A percentile compares a stretch with the other conserved stretches of the same genome.
These are phyloP conservation scores for Alternaria tenuissima DNA, from an alignment of 2,329 filamentous ascomycete species.

Conservation along the genomic window DNA sequence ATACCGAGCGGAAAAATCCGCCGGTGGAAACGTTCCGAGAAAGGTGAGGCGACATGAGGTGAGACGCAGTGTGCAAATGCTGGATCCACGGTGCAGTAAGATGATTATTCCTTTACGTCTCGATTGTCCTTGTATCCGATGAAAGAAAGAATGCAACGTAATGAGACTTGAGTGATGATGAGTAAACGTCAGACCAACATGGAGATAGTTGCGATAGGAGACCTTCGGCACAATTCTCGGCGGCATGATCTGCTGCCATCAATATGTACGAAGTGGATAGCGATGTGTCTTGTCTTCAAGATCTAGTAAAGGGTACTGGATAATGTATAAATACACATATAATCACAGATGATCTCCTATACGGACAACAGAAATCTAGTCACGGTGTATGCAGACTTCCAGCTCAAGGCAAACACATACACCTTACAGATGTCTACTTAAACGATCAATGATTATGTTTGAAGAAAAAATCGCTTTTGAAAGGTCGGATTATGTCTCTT, in stretches of 20 bases:
- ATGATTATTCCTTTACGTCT: not conserved
- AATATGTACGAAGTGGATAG: not conserved
- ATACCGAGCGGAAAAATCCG: not conserved
- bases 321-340: not conserved
- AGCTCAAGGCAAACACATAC: not conserved
- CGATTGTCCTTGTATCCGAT: not conserved
- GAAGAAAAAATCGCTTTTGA: not conserved
- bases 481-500: not conserved
- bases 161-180: not conserved
- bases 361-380: not conserved
- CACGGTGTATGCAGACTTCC: not conserved
- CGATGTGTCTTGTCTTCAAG: not conserved
- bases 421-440: not conserved
- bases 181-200: not conserved
- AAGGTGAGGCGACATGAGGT: not conserved
- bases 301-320: not conserved
- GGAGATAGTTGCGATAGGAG: not conserved
- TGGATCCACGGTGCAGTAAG: not conserved
- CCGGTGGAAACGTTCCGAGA: not conserved
- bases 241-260: not conserved
- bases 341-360: not conserved
- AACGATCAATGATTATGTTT: not conserved
- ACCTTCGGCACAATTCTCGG: not conserved
- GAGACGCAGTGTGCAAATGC: not conserved
- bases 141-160: not conserved